Conservation (phyloP, 106 monocot species). For the Posidonia australis region DNA sequence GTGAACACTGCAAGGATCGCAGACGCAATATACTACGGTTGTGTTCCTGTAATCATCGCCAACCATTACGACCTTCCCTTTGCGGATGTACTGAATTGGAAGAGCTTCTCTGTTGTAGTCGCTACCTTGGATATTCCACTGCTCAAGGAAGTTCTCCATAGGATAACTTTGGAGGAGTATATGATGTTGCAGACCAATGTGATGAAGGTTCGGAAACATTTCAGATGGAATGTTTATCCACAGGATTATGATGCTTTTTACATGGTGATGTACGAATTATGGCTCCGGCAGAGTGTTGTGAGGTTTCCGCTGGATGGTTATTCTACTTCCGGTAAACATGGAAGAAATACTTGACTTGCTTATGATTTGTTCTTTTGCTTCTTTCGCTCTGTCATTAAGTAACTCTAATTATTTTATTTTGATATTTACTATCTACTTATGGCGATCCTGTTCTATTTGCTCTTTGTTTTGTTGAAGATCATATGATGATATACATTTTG, state of each 20-base stretch:
- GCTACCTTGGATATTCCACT: conserved; percentile 14
- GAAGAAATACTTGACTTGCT: not conserved
- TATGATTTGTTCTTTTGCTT: not conserved
- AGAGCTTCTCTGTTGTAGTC: conserved; percentile 16
- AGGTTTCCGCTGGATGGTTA: not conserved
- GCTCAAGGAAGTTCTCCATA: conserved; percentile 6
- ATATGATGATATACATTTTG: too few species aligned
- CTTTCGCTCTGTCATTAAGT: not conserved
- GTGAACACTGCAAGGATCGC: conserved; percentile 21
- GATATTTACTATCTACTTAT: too few species aligned
- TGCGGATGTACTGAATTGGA: conserved; percentile 13
- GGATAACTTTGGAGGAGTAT: conserved; percentile 7
- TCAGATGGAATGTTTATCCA: conserved; percentile 10
- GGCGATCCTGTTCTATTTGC: too few species aligned
- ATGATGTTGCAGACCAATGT: conserved; percentile 8
- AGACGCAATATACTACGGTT: conserved; percentile 13
- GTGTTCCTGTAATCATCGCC: conserved; percentile 20
- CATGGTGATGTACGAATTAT: conserved; percentile 13
- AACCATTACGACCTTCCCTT: conserved; percentile 24
- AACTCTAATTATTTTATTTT: too few species aligned
- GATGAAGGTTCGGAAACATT: conserved; percentile 13
- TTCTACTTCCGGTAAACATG: not conserved
- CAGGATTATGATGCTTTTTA: conserved; percentile 12
- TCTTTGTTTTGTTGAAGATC: too few species aligned
- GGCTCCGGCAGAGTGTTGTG: not conserved